A percentile compares a stretch with the other conserved stretches of the same genome.
Conservation (phyloP, 148 eudicot genomes). For the Camellia japonica region DNA sequence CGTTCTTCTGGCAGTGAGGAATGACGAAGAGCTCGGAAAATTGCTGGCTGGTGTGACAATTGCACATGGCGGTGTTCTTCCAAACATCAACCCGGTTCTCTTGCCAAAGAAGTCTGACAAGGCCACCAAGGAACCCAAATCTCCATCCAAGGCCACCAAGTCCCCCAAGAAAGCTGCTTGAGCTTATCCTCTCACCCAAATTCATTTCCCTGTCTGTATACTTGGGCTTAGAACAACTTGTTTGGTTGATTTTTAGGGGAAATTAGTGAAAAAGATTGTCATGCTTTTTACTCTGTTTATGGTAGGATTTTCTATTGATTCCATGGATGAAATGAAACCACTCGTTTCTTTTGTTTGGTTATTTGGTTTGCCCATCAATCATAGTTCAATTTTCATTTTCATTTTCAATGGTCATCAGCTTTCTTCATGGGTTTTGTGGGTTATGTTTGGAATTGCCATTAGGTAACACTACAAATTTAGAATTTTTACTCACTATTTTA, state of each 20-base stretch:
- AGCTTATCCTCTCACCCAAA: background rate
- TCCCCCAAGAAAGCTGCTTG: slow-evolving; percentile 52
- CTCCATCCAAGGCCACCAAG: slow-evolving; percentile 51
- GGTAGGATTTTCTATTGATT: background rate
- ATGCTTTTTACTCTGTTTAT: background rate
- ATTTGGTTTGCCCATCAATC: background rate
- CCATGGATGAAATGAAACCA: background rate
- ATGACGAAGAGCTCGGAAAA: slow-evolving; percentile 67
- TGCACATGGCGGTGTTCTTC: slow-evolving; percentile 72
- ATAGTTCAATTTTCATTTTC: no score
- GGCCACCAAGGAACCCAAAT: slow-evolving; percentile 40
- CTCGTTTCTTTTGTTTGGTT: background rate
- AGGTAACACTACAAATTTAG: no score
- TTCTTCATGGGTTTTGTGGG: background rate
- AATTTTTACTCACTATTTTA: no score
- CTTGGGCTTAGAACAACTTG: background rate
- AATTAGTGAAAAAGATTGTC: background rate
- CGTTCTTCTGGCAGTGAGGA: slow-evolving; percentile 59
- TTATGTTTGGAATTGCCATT: background rate
- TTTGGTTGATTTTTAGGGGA: background rate
- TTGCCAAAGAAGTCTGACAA: slow-evolving; percentile 57
- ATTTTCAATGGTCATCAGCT: background rate
- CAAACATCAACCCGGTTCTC: slow-evolving; percentile 60
- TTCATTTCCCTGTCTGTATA: background rate
- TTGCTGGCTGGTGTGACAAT: slow-evolving; percentile 59